These are phyloP conservation scores for Leptographium radiaticola DNA, from an alignment of 2,329 filamentous ascomycete species.

Conservation along the genomic window DNA sequence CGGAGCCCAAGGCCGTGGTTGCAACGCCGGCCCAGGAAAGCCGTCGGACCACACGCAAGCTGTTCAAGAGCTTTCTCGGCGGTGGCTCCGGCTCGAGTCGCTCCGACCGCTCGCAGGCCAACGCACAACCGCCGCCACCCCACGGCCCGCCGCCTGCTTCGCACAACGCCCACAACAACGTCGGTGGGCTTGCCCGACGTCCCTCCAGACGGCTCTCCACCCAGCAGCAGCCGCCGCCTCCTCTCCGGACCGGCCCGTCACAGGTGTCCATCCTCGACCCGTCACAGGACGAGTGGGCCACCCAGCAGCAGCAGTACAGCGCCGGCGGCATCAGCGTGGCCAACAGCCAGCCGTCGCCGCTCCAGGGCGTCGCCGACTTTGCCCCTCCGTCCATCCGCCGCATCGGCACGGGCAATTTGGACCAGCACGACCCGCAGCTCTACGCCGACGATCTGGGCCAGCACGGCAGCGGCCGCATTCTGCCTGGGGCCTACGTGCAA, in stretches of 20 bases:
- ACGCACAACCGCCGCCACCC: conserved; percentile 10
- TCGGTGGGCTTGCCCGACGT: conserved; percentile 34
- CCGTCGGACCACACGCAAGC: conserved; percentile 35
- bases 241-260: conserved; percentile 28
- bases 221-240: conserved; percentile 25
- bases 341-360: conserved; percentile 27
- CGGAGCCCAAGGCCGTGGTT: conserved; percentile 6
- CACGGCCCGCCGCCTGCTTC: conserved; percentile 3
- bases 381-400: conserved; percentile 29
- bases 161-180: conserved; percentile 33
- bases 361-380: conserved; percentile 28
- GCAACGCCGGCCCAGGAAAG: conserved; percentile 6
- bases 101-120: conserved; percentile 14
- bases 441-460: conserved; percentile 30
- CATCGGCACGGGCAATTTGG: conserved; percentile 23
- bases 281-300: conserved; percentile 20
- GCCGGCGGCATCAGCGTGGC: not conserved
- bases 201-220: conserved; percentile 42
- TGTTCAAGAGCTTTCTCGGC: conserved; percentile 41
- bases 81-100: conserved; percentile 22
- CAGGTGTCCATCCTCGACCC: conserved; percentile 24
- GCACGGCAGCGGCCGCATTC: conserved; percentile 23
- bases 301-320: conserved; percentile 5
- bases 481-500: conserved; percentile 20
- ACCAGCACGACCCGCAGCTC: conserved; percentile 27